Evolutionary conservation across 257 asterid species (phyloP), one percentile per base, ranked within the genome.

Genomic region (Parsonsia alboflavescens): DNA sequence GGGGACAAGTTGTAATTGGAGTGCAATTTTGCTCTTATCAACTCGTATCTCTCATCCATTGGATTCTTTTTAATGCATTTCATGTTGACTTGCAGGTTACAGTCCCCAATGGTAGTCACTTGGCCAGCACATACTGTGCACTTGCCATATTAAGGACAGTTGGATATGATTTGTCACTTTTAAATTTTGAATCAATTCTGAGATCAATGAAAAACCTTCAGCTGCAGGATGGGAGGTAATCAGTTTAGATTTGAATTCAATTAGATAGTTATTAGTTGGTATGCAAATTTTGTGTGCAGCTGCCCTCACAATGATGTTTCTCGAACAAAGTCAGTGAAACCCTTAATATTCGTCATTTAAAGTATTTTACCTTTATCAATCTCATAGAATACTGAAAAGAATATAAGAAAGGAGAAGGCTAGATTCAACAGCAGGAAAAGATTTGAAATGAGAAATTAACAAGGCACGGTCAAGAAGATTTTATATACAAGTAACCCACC

Each of bases 81-180:
- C 17, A 42, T 73, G 72, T 69, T 50, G 67, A 48, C 61, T 74
- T 83, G 82, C 88, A 92, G 99, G 87, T 61, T 62, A 57, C 77
- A 46, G 72, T 81, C 66, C 89, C 82, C 13, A 92, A 92, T 74
- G 97, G 93, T 54, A 92, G 98, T 87, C 99, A 95, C 82, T 82
- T 95, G 80, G 99, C 99, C 50, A 90, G 97, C 88, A 92, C 98
- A 2, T 95, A 95, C 71, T 90, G 97, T 26, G 99, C 97, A 0
- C 84, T 92, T 58, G 89, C 91, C 74, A 90, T 90, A 81, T 79
- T 95, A 74, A 89, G 86, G 91, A 92, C 91, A 42, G 84, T 89
- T 76, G 97, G 92, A 79, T 87, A 88, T 87, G 96, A 95, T 73
- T 77, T 92, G 39, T 86, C 96, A 9, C 91, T 83, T 69, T 33